Conservation (phyloP, 371 early-diverging fungal species). For the Mucor velutinosus region DNA sequence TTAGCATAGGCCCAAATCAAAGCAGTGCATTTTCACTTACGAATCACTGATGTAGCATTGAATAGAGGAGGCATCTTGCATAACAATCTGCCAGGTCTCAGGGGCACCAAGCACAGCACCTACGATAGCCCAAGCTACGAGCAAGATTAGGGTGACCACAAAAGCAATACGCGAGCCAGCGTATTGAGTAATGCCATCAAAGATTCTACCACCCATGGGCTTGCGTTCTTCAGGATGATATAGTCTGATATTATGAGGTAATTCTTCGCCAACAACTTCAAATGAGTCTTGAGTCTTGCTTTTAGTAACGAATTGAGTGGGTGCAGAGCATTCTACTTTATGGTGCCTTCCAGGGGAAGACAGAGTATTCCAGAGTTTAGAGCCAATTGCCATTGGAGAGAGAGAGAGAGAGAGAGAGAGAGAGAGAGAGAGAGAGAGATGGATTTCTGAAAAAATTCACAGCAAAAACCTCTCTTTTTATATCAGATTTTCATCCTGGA, state of each 20-base stretch:
- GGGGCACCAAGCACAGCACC: constrained; percentile 18
- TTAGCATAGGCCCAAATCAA: background rate
- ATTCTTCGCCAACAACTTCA: background rate
- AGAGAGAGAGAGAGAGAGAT: too few relatives aligned
- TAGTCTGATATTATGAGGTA: background rate
- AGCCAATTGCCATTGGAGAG: too few relatives aligned
- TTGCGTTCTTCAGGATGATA: constrained; percentile 1
- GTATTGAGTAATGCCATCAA: constrained; percentile 10
- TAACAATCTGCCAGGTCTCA: constrained; percentile 26
- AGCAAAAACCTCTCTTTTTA: too few relatives aligned
- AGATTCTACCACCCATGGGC: constrained; percentile 5
- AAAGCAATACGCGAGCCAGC: constrained; percentile 17
- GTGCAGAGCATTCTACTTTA: constrained; percentile 15
- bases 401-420: too few relatives aligned
- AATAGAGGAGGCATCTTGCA: constrained; percentile 26
- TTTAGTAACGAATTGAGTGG: constrained; percentile 11
- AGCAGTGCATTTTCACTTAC: background rate
- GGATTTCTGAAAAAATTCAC: too few relatives aligned
- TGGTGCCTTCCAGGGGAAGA: constrained; percentile 22
- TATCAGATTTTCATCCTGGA: too few relatives aligned
- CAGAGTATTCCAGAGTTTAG: background rate
- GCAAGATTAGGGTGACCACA: constrained; percentile 4
- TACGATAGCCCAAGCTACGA: constrained; percentile 13
- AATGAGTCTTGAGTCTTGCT: background rate
- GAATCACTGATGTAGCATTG: constrained; percentile 26